Evolutionary conservation across 192 early-diverging fungal genomes (phyloP).

Genomic region (Coemansia brasiliensis): DNA sequence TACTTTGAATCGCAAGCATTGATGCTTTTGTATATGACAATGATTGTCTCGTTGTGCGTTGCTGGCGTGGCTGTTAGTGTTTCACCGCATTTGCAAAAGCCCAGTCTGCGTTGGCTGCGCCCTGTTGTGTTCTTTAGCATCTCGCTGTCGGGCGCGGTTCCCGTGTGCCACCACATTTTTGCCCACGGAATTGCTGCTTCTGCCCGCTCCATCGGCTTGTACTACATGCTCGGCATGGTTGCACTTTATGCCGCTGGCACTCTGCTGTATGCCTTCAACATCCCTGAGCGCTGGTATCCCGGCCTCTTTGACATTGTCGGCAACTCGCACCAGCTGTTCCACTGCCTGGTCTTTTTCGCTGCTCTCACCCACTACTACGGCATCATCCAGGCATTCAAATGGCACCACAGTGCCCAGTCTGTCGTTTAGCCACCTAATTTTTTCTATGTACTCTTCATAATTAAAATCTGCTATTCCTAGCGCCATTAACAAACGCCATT

Average conservation of each 20-base stretch:
- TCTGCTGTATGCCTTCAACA: constrained; percentile 77
- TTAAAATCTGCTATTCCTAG: constrained; percentile 13
- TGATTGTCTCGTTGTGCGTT: constrained; percentile 63
- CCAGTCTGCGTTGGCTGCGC: constrained; percentile 76
- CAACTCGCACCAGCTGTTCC: constrained; percentile 94
- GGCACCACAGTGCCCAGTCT: constrained; percentile 51
- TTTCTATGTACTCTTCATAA: not conserved
- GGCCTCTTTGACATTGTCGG: constrained; percentile 82
- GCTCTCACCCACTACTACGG: constrained; percentile 78
- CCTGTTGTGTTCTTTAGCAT: constrained; percentile 78
- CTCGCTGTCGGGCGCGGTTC: constrained; percentile 72
- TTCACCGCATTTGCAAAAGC: constrained; percentile 66
- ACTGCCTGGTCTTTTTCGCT: constrained; percentile 78
- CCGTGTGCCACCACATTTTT: constrained; percentile 69
- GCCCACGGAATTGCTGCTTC: constrained; percentile 66
- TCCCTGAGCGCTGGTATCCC: constrained; percentile 85
- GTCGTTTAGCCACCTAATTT: constrained; percentile 16
- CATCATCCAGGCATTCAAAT: constrained; percentile 62
- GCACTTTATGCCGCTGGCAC: constrained; percentile 78
- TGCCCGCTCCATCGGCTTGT: constrained; percentile 62
- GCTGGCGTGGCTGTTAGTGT: constrained; percentile 68
- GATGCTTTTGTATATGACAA: constrained; percentile 60
- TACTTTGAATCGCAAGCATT: constrained; percentile 61
- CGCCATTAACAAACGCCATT: constrained; percentile 65
- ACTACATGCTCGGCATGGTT: constrained; percentile 71